Percentiles rank a stretch among this genome's conserved stretches.
phyloP scores from a whole-genome alignment of 2,329 filamentous ascomycete species.

The Zymoseptoria tritici region DNA sequence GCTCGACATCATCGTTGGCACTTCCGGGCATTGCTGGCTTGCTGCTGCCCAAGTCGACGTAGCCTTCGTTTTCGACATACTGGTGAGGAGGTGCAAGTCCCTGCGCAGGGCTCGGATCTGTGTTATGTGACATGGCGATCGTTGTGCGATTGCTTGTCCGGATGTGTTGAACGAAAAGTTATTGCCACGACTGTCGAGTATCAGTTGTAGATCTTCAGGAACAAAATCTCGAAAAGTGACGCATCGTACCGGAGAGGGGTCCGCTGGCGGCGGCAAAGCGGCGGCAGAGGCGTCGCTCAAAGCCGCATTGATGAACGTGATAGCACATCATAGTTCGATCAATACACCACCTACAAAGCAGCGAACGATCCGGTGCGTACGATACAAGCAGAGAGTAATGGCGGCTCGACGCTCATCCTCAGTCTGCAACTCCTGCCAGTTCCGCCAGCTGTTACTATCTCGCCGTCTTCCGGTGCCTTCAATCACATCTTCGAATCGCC shows the following conservation, averaged over 20 bases:
- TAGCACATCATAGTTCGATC: background rate
- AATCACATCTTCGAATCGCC: background rate
- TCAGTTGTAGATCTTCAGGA: background rate
- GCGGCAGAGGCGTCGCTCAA: background rate
- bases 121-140: background rate
- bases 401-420: background rate
- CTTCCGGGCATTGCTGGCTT: constrained; percentile 22
- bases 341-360: background rate
- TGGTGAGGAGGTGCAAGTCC: constrained; percentile 21
- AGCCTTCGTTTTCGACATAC: constrained; percentile 28
- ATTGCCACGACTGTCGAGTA: background rate
- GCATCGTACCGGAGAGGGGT: background rate
- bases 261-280: background rate
- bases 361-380: background rate
- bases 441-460: background rate
- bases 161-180: background rate
- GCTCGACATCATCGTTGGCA: constrained; percentile 12
- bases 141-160: background rate
- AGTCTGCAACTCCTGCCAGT: background rate
- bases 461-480: background rate
- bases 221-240: background rate
- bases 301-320: background rate
- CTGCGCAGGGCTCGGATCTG: background rate
- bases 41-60: constrained; percentile 17
- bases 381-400: background rate